Base-by-base conservation (phyloP, 129 eudicot genomes). In the Ambrosia artemisiifolia region DNA sequence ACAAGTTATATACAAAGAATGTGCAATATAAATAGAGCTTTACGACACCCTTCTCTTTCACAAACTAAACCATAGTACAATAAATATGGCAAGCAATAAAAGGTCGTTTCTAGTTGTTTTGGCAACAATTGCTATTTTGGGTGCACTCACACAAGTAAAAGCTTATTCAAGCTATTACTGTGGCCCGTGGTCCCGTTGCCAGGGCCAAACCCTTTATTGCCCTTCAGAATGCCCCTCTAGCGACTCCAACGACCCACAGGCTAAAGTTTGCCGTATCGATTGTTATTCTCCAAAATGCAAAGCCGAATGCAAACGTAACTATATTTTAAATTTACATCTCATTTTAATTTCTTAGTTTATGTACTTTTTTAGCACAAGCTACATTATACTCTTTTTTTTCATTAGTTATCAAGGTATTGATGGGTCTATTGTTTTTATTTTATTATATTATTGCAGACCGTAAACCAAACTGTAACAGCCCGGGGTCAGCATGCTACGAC, bases 401-500 rank as follows among this genome's bases (percentile, higher is more conserved):
- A 24, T 24, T 24, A 24, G 28, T 24, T 24, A 24, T 0, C 28
- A 24, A 24, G 28, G 28, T 24, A 24, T 24, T 24, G 28, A 24
- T 24, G 28, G 28, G 28, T 24, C 28, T 1, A 43, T 47, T 3
- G 6, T 2, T 12, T 28, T 47, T 7, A 9, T 20, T 17, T 63
- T 16, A 8, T 30, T 34, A 5, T 18, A 11, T 13, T 19, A 30
- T 69, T 67, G 38, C 42, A 86, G 91, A 74, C 32, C 85, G 82
- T 11, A 83, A 72, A 59, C 88, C 88, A 16, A 78, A 87, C 36
- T 87, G 96, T 72, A 63, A 75, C 36, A 80, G 84, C 64, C 81
- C 78, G 11, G 93, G 96, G 57, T 87, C 93, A 12, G 88, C 91
- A 63, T 90, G 94, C 74, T 79, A 75, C 24, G 91, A 85, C 66